Conservation (phyloP, 768 basidiomycete species). For the Boletus rubroflammeus region DNA sequence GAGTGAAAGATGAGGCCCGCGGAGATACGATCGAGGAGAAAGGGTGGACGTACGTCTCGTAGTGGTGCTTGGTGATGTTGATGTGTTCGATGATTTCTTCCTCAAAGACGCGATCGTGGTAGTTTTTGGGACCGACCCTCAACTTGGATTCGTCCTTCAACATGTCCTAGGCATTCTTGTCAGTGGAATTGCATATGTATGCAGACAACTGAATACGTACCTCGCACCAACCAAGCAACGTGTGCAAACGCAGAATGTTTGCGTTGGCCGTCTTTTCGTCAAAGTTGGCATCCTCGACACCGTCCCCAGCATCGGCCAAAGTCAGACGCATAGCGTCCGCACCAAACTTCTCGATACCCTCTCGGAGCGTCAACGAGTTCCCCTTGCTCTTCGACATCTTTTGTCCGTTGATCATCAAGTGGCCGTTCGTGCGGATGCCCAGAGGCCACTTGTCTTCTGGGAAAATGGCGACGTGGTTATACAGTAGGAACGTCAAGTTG, state of each 20-base stretch:
- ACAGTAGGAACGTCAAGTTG: slow-evolving; percentile 89
- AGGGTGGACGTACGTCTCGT: slow-evolving; percentile 61
- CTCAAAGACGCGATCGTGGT: slow-evolving; percentile 89
- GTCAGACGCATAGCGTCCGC: slow-evolving; percentile 91
- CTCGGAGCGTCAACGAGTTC: slow-evolving; percentile 87
- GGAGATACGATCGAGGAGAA: not conserved
- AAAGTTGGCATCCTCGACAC: slow-evolving; percentile 97
- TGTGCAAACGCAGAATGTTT: slow-evolving; percentile 89
- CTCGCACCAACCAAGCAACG: slow-evolving; percentile 88
- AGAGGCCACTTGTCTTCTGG: slow-evolving; percentile 81
- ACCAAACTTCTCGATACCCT: slow-evolving; percentile 91
- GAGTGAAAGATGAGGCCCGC: not conserved
- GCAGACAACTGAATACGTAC: slow-evolving; percentile 39
- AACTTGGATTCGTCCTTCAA: slow-evolving; percentile 65
- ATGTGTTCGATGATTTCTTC: slow-evolving; percentile 87
- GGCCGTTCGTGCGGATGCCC: slow-evolving; percentile 93
- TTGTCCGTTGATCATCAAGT: slow-evolving; percentile 94
- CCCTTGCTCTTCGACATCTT: slow-evolving; percentile 99
- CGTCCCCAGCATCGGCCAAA: slow-evolving; percentile 95
- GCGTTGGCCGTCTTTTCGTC: slow-evolving; percentile 98
- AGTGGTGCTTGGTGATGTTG: slow-evolving; percentile 75
- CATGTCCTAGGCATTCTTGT: slow-evolving; percentile 60
- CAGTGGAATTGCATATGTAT: not conserved
- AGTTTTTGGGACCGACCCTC: slow-evolving; percentile 68
- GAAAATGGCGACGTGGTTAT: slow-evolving; percentile 95